Base-by-base conservation (phyloP, 331 rosid species). In the Malus hybrid region DNA sequence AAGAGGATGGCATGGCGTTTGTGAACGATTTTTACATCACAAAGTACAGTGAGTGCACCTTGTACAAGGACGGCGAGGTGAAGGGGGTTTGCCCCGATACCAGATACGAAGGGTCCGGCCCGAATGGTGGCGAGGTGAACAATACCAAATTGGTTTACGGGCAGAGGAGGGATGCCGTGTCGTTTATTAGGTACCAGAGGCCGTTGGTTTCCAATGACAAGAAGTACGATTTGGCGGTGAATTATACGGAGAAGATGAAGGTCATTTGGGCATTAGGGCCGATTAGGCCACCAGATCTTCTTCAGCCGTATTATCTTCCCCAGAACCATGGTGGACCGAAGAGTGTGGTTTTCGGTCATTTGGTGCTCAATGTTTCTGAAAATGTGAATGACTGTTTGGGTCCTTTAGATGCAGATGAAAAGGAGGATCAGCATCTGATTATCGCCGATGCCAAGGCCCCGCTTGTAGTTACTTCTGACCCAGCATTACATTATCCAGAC, bases 71-170 rank as follows among this genome's bases (percentile, higher is more conserved):
- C 61, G 87, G 91, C 39, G 64, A 79, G 3, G 93, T 75, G 2
- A 80, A 74, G 57, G 98, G 97, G 75, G 97, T 93, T 73, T 93
- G 98, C 82, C 98, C 97, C 1, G 98, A 93, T 80, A 84, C 87
- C 1, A 75, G 86, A 9, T 91, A 86, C 66, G 86, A 79, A 82
- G 88, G 82, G 12, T 36, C 84, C 1, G 87, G 84, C 8, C 74
- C 79, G 6, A 81, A 78, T 67, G 89, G 85, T 61, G 88, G 85
- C 57, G 72, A 65, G 70, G 89, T 83, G 74, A 93, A 93, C 70
- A 80, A 87, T 63, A 87, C 96, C 1, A 71, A 65, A 82, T 66
- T 93, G 80, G 79, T 88, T 68, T 90, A 88, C 71, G 97, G 98
- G 66, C 95, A 90, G 10, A 83, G 96, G 77, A 85, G 73, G 32